Evolutionary conservation across 345 rosid genomes (phyloP).

Genomic region (Salix dunnii): DNA sequence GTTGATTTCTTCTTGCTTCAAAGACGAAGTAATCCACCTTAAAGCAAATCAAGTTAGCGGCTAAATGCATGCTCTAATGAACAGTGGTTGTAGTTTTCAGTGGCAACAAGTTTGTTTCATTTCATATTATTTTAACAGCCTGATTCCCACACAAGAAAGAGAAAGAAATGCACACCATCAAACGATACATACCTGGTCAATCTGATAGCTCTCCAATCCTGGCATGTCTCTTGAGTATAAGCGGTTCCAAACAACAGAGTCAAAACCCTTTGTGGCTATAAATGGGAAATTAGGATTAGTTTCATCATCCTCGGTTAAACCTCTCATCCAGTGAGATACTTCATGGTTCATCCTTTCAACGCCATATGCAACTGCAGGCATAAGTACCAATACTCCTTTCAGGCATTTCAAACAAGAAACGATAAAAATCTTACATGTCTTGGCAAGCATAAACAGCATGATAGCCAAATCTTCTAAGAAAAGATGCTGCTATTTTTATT

Average conservation of each 20-base stretch:
- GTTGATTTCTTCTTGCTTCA: background rate
- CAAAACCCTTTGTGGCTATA: constrained; percentile 71
- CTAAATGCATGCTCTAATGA: no score
- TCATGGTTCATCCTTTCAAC: constrained; percentile 79
- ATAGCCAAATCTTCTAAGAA: constrained; percentile 9
- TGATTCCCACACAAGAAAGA: background rate
- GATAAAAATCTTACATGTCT: background rate
- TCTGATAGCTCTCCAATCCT: constrained; percentile 55
- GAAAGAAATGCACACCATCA: background rate
- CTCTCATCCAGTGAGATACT: constrained; percentile 88
- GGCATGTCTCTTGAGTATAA: constrained; percentile 70
- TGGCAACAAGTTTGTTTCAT: no score
- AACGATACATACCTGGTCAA: constrained; percentile 52
- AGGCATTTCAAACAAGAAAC: constrained; percentile 20
- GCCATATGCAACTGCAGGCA: constrained; percentile 70
- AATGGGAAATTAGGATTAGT: constrained; percentile 54
- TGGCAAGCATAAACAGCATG: background rate
- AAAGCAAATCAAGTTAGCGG: no score
- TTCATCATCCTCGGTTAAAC: constrained; percentile 37
- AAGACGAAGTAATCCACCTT: no score
- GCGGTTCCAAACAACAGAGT: constrained; percentile 91
- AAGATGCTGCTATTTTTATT: background rate
- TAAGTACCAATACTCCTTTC: constrained; percentile 33
- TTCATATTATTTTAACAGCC: background rate
- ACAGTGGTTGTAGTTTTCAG: no score